phyloP scores from a whole-genome alignment of 2,329 filamentous ascomycete species.

The Monascus ruber region DNA sequence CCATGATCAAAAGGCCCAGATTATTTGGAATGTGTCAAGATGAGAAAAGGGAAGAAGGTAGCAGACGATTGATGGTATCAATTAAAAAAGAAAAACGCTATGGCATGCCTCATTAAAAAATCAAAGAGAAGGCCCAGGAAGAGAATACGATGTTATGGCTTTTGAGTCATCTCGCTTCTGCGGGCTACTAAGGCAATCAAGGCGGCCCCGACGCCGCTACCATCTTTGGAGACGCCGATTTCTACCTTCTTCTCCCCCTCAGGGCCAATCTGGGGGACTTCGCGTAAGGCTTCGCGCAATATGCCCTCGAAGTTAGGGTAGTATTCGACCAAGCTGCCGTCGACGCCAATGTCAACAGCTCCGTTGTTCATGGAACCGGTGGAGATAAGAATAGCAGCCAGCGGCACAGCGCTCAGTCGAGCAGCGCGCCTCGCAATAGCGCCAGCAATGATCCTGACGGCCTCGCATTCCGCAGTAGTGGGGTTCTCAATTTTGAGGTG shows the following conservation, averaged over 20 bases:
- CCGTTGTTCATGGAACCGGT: constrained; percentile 56
- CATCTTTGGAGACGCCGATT: constrained; percentile 95
- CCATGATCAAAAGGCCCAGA: too few relatives aligned
- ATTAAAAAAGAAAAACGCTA: too few relatives aligned
- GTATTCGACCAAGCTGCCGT: constrained; percentile 88
- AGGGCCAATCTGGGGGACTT: constrained; percentile 64
- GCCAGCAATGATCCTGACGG: constrained; percentile 70
- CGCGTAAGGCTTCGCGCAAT: constrained; percentile 69
- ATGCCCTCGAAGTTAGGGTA: constrained; percentile 87
- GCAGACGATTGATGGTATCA: too few relatives aligned
- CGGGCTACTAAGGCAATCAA: constrained; percentile 86
- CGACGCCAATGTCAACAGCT: constrained; percentile 82
- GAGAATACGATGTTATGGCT: too few relatives aligned
- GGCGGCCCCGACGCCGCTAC: constrained; percentile 87
- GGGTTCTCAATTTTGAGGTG: constrained; percentile 65
- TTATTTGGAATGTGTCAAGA: too few relatives aligned
- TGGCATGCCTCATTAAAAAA: too few relatives aligned
- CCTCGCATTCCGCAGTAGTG: constrained; percentile 72
- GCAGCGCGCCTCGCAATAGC: constrained; percentile 84
- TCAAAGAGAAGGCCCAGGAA: too few relatives aligned
- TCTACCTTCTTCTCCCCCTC: constrained; percentile 74
- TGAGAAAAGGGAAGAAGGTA: too few relatives aligned
- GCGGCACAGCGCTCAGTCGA: constrained; percentile 73
- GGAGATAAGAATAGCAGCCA: constrained; percentile 72
- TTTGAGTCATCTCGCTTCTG: constrained; percentile 1